Base-by-base conservation (phyloP, 768 basidiomycete genomes). In the Dioszegia crocea region DNA sequence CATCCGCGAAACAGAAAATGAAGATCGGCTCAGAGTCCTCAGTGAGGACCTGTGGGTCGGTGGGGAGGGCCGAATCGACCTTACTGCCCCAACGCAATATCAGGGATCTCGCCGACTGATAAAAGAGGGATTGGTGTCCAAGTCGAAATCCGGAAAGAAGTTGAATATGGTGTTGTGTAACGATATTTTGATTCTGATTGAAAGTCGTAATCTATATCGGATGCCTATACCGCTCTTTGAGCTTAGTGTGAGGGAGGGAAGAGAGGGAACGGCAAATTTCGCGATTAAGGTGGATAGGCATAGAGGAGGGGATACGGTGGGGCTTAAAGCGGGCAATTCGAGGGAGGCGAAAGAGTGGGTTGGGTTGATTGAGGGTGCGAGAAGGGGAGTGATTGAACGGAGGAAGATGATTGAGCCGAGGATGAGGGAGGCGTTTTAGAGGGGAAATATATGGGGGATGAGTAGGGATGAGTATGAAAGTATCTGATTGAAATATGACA, bases 1-100 rank as follows among this genome's bases (percentile, higher is more conserved):
- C 1, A 88, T 98, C 26, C 82, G 93, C 3, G 84, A 88, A 19
- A 87, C 86, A 57, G 92, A 98, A 76, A 85, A 87, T 1, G 77
- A 80, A 9, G 89, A 89, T 64, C 83, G 87, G n/a, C 80, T 99
- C 1, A 81, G 81, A 45, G 80, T 79, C 23, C 82, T 97, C 31
- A 91, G 88, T 16, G 84, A 87, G 58, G 79, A 88, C 67, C 80
- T 98, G 4, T 92, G 88, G 86, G 86, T 97, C 59, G 91, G 90
- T 2, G 77, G 77, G 2, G 73, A 89, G 78, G 89, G 85, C 88
- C 85, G 87, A 17, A 83, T 96, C 21, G 91, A 97, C 73, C 79
- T 97, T n/a, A 92, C 90, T 0, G 89, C 87, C 0, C 87, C 89
- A 0, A 97, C 94, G 4, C 84, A 89, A 0, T 81, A 85, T 59